Base-by-base conservation (phyloP, 2,329 filamentous ascomycete species). In the Xylariaceae sp. region DNA sequence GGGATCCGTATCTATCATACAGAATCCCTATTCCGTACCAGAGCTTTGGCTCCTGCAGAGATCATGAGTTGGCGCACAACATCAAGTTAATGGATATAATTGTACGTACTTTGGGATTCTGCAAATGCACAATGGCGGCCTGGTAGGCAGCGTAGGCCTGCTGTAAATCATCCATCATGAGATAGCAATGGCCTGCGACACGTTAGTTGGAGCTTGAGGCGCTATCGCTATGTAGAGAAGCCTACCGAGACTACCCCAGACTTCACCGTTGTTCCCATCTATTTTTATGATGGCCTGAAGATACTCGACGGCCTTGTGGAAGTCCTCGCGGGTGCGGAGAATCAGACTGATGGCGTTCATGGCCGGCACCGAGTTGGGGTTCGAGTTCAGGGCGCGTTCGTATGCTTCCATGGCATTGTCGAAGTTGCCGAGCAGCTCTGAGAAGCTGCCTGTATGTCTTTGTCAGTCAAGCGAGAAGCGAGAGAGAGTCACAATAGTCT, bases 11-110 rank as follows among this genome's bases (percentile, higher is more conserved):
- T 33, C 92, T 75, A 57, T 98, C 92, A 49, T 98, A 98, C 1
- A 98, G 67, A 29, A 98, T 98, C 24, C 92, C 92, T 28, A 98
- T 98, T 23, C 92, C 92, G 53, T 98, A 98, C 92, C 92, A 98
- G 9, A 98, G 72, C 63, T 94, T 94, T 3, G 92, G 92, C 53
- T 98, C 92, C 83, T 89, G 42, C 52, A 29, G 47, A 42, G 16
- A n/a, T n/a, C n/a, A n/a, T n/a, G n/a, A n/a, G n/a, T n/a, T n/a
- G n/a, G n/a, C n/a, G n/a, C n/a, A 30, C 28, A 14, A 21, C 8
- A 15, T 28, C 32, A n/a, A n/a, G n/a, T n/a, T n/a, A n/a, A n/a
- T n/a, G n/a, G n/a, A n/a, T n/a, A 31, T 21, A 31, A 58, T 68
- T 43, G n/a, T n/a, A n/a, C n/a, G n/a, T 62, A 90, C 86, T 75